Evolutionary conservation across 2,329 filamentous ascomycete genomes (phyloP), one percentile per base, ranked within the genome.

Genomic region (Lecanicillium sp.): DNA sequence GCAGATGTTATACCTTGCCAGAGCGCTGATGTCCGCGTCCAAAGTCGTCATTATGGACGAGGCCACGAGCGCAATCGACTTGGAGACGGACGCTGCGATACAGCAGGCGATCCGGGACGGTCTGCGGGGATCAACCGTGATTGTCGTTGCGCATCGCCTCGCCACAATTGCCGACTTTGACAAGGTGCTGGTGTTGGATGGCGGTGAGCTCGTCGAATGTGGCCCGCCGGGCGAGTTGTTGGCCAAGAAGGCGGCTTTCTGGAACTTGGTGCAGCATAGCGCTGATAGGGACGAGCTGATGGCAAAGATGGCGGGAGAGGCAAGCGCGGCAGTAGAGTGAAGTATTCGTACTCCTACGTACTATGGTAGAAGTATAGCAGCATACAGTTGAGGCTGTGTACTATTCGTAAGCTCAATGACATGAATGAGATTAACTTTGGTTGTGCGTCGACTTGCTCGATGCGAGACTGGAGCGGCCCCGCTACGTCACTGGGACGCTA

Each of bases 1-100:
- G 3, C 80, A 84, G 56, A 72, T 84, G 1, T 69, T 84, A 29
- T 83, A 78, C 48, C 70, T 83, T 3, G 79, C 79, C 2, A 74
- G 74, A 40, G 79, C 74, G 29, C 19, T 40, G 2, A 19, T 40
- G 7, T 13, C 19, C 27, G 18, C 39, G 33, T 36, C 13, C 33
- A 32, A 13, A 19, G 18, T 40, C 1, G 39, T 40, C 3, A 28
- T 40, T 28, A 20, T 40, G 19, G 39, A 41, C 13, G 39, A 41
- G 17, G 39, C 33, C 3, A 41, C 39, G 15, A 29, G 20, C 13
- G 33, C 13, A 11, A 22, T 41, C 2, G 33, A 41, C n/a, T 20
- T 9, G 6, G 30, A 29, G 33, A 28, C 28, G 3, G 39, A 41
- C 9, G 14, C 25, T 7, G 32, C 28, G 30, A 29, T 40, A 6